Evolutionary conservation across 2,329 filamentous ascomycete genomes (phyloP), one percentile per base, ranked within the genome.

Genomic region (Fusarium camptoceras): DNA sequence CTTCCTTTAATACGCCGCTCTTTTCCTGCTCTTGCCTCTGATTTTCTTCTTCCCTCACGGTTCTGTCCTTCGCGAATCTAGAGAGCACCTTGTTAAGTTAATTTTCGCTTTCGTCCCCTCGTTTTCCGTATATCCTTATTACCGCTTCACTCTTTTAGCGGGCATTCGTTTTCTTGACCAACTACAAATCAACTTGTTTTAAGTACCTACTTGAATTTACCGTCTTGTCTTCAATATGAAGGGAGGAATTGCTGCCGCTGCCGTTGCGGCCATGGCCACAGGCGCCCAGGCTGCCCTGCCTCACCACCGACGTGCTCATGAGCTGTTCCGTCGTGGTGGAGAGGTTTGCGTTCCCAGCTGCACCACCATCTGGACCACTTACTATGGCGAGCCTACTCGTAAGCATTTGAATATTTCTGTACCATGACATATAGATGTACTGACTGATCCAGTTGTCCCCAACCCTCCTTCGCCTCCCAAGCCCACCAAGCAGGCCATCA

Each of bases 121-220:
- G 79, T 83, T 84, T 46, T 80, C 76, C 75, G 79, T 70, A 53
- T 77, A 73, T 68, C 75, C 75, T 42, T 78, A 85, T 81, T 77
- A 91, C 90, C 90, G 91, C 91, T 93, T 93, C 91, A 93, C 89
- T 93, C 92, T 81, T 94, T 94, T 84, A 94, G 92, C 92, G 92
- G 92, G 88, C 91, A 89, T 85, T 92, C 90, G 83, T 92, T 91
- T 78, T 67, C 67, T 63, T 70, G 47, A 55, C 54, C 73, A 70
- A 76, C 67, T 71, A 67, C 39, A 65, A 55, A 56, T 59, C 66
- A 53, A 53, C 34, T 55, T 27, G 55, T 78, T 51, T 61, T 62
- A 53, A 43, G 37, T 53, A 59, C 60, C 20, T 42, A 55, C 46
- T 50, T 64, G 34, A 57, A 46, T 24, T 56, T 64, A 74, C 75